A percentile compares a stretch with the other conserved stretches of the same genome.
Evolutionary conservation across 768 basidiomycete species (phyloP).

Genomic region (Russula sp.): DNA sequence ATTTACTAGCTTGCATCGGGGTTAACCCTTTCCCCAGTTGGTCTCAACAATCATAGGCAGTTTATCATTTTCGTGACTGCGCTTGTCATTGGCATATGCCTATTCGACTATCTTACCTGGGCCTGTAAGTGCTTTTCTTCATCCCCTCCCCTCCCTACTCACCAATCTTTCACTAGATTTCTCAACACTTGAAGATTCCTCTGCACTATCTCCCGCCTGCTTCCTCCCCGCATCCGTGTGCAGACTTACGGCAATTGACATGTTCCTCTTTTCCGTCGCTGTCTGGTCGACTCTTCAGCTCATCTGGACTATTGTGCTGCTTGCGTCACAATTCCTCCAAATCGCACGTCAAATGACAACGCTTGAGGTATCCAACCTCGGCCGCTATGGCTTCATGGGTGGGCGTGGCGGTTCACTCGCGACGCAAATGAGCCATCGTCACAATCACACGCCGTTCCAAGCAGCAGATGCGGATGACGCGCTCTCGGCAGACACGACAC

Average conservation of each 20-base stretch:
- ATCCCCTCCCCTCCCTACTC: not conserved
- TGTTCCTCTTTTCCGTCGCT: constrained; percentile 78
- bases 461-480: constrained; percentile 35
- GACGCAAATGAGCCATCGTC: constrained; percentile 76
- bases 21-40: constrained; percentile 44
- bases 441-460: constrained; percentile 32
- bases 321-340: constrained; percentile 86
- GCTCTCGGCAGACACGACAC: constrained; percentile 36
- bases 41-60: constrained; percentile 89
- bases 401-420: constrained; percentile 68
- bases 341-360: constrained; percentile 93
- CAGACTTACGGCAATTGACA: constrained; percentile 58
- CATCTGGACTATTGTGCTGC: constrained; percentile 87
- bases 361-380: constrained; percentile 90
- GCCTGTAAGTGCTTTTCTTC: constrained; percentile 55
- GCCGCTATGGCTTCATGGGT: constrained; percentile 95
- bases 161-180: constrained; percentile 40
- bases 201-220: constrained; percentile 51
- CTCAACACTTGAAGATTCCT: constrained; percentile 35
- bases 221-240: constrained; percentile 66
- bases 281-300: constrained; percentile 89
- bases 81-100: constrained; percentile 69
- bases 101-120: constrained; percentile 81
- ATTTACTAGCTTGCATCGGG: not conserved
- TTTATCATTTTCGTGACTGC: constrained; percentile 89